Percentiles rank a stretch among this genome's conserved stretches.
Conservation (phyloP, 2,329 filamentous ascomycete genomes). For the Paraconiothyrium sp. region DNA sequence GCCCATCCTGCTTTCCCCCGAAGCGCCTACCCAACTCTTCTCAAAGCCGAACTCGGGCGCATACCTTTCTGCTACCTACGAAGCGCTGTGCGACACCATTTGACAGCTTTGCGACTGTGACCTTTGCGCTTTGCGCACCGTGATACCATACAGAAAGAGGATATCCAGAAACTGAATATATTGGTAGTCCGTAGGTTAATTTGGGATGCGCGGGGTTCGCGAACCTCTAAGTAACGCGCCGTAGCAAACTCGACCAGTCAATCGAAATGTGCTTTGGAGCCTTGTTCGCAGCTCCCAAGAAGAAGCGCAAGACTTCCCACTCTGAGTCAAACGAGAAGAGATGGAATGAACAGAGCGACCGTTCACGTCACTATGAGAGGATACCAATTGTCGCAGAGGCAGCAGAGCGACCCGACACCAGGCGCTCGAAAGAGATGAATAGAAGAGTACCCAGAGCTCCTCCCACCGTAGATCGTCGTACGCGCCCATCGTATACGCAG, state of each 20-base stretch:
- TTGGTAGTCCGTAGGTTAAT: constrained; percentile 24
- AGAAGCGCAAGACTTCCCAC: constrained; percentile 39
- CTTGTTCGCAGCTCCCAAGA: constrained; percentile 42
- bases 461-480: constrained; percentile 22
- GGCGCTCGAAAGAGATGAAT: constrained; percentile 35
- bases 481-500: constrained; percentile 29
- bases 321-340: constrained; percentile 44
- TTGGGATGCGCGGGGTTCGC: constrained; percentile 9
- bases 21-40: constrained; percentile 24
- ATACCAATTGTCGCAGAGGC: constrained; percentile 33
- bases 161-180: constrained; percentile 15
- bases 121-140: not conserved
- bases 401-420: constrained; percentile 36
- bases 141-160: not conserved
- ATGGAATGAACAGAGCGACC: constrained; percentile 31
- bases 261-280: constrained; percentile 51
- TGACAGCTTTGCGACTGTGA: not conserved
- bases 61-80: not conserved
- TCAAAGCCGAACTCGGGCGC: not conserved
- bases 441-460: constrained; percentile 23
- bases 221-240: constrained; percentile 16
- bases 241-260: constrained; percentile 27
- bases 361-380: constrained; percentile 35
- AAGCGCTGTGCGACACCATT: not conserved
- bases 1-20: constrained; percentile 13